Evolutionary conservation across 495 filamentous ascomycete species (phyloP).

Genomic region (Neurospora tetrasperma): DNA sequence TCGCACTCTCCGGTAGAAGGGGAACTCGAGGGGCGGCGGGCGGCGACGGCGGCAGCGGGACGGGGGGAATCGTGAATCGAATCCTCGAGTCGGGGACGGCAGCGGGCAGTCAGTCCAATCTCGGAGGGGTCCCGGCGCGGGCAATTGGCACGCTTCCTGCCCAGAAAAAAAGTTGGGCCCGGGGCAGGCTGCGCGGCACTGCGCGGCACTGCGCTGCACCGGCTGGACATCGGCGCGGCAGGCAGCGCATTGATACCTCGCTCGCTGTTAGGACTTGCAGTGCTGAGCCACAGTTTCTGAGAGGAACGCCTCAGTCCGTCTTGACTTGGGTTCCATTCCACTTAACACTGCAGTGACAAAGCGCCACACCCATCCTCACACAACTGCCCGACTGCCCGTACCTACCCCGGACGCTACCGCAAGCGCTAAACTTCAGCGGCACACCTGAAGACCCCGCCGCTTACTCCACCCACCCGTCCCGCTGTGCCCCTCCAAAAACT

Average conservation of each 20-base stretch:
- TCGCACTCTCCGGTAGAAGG: not conserved
- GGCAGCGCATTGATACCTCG: not conserved
- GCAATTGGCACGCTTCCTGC: not conserved
- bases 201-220: not conserved
- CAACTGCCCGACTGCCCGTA: not conserved
- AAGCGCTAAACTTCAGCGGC: not conserved
- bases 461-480: not conserved
- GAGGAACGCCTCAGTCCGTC: not conserved
- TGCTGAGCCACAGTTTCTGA: not conserved
- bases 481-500: slow-evolving; percentile 24
- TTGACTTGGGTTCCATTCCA: not conserved
- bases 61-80: slow-evolving; percentile 7
- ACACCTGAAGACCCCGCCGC: not conserved
- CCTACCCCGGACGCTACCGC: not conserved
- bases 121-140: not conserved
- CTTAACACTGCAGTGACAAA: no score
- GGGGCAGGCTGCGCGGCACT: not conserved
- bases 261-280: not conserved
- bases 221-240: not conserved
- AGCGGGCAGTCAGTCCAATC: not conserved
- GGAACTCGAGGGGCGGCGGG: not conserved
- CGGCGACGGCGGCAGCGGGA: not conserved
- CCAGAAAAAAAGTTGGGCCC: slow-evolving; percentile 21
- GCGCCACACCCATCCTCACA: not conserved
- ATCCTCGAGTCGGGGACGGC: not conserved